phyloP scores from a whole-genome alignment of 2,329 filamentous ascomycete genomes.

The Didymella pomorum region DNA sequence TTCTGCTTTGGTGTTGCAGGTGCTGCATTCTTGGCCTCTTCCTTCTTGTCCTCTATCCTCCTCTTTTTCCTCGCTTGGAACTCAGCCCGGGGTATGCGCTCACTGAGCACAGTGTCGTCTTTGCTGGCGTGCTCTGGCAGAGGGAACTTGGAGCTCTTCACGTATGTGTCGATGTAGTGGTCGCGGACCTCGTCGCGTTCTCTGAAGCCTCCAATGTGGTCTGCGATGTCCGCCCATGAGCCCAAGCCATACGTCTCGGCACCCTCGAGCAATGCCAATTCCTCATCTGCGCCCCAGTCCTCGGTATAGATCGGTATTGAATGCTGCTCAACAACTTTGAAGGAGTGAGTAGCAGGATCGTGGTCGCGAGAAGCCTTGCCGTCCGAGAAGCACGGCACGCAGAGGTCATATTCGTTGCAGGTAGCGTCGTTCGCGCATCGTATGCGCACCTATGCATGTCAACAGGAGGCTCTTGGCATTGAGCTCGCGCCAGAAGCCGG shows the following conservation, averaged over 20 bases:
- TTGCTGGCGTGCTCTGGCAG: conserved; percentile 87
- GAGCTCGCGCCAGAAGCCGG: neutral
- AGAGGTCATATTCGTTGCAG: conserved; percentile 96
- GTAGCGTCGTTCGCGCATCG: conserved; percentile 77
- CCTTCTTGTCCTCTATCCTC: conserved; percentile 89
- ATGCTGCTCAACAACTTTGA: conserved; percentile 95
- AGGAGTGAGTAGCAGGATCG: conserved; percentile 85
- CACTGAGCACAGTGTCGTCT: conserved; percentile 77
- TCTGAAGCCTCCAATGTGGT: conserved; percentile 95
- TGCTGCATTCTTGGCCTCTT: conserved; percentile 82
- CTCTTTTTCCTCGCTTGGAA: conserved; percentile 94
- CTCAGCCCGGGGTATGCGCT: conserved; percentile 84
- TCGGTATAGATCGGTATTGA: conserved; percentile 95
- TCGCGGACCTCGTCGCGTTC: conserved; percentile 95
- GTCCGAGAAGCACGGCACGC: conserved; percentile 90
- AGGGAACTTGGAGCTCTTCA: conserved; percentile 84
- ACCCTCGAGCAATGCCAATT: conserved; percentile 90
- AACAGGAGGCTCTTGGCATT: conserved; percentile 9
- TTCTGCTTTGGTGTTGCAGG: conserved; percentile 91
- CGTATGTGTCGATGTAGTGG: conserved; percentile 88
- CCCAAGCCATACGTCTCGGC: conserved; percentile 95
- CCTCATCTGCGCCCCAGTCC: conserved; percentile 97
- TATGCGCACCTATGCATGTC: conserved; percentile 78
- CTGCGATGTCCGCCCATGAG: conserved; percentile 97
- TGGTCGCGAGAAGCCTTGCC: conserved; percentile 84